Conservation (phyloP, 345 rosid genomes). For the Pseudoturritis turrita region DNA sequence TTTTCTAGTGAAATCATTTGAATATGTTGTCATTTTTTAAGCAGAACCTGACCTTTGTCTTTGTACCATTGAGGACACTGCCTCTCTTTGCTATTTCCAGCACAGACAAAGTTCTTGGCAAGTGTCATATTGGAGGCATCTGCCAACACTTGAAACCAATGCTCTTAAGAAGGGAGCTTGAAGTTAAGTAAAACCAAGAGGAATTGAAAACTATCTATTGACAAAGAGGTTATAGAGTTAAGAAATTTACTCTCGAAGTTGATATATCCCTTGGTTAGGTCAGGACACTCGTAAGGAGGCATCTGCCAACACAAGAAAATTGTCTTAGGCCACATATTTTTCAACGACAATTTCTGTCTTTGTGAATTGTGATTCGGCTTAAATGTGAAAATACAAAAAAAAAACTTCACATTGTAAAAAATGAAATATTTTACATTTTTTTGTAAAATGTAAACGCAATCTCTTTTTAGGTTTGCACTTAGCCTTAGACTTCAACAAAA, state of each 20-base stretch:
- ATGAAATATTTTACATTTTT: not conserved
- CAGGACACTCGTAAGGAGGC: constrained; percentile 82
- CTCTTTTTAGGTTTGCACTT: too few species aligned
- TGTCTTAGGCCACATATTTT: not conserved
- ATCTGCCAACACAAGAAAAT: not conserved
- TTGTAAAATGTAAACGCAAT: not conserved
- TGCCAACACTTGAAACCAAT: too few species aligned
- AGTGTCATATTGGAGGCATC: constrained; percentile 27
- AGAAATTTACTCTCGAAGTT: constrained; percentile 31
- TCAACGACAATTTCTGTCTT: too few species aligned
- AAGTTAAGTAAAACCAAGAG: not conserved
- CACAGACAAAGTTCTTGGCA: constrained; percentile 68
- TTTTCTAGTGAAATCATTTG: too few species aligned
- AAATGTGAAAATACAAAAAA: too few species aligned
- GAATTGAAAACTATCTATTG: not conserved
- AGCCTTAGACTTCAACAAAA: too few species aligned
- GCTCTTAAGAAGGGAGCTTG: not conserved
- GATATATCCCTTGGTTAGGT: constrained; percentile 73
- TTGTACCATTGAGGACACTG: constrained; percentile 66
- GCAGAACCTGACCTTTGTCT: constrained; percentile 33
- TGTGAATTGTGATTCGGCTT: too few species aligned
- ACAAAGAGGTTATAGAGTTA: not conserved
- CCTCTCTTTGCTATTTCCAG: constrained; percentile 68
- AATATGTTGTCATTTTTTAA: not conserved
- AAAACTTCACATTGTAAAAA: too few species aligned